Conservation (phyloP, 495 filamentous ascomycete genomes). For the Beverwykella pulmonaria region DNA sequence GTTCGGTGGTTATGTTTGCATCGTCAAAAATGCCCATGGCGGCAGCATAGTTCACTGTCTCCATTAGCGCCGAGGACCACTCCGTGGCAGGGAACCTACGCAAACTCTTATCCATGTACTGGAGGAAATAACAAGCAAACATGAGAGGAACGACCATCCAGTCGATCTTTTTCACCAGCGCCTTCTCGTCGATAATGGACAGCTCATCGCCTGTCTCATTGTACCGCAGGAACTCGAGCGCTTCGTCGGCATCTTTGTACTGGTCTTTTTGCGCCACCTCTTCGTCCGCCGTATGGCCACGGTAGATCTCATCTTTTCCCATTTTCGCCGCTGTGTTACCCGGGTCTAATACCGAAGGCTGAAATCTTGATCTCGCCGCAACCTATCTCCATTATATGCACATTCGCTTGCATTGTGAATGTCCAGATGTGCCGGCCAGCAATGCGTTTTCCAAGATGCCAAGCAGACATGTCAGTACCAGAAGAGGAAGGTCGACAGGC, state of each 20-base stretch:
- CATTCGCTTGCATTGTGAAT: not conserved
- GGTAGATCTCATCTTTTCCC: constrained; percentile 10
- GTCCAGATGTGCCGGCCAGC: not conserved
- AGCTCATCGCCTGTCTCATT: constrained; percentile 19
- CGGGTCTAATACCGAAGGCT: not conserved
- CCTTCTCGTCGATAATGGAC: constrained; percentile 28
- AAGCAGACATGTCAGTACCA: not conserved
- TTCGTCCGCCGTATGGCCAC: not conserved
- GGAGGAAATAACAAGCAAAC: constrained; percentile 37
- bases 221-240: constrained; percentile 33
- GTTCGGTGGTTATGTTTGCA: constrained; percentile 52
- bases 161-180: constrained; percentile 34
- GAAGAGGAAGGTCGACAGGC: not conserved
- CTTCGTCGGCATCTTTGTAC: constrained; percentile 30
- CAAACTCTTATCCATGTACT: constrained; percentile 40
- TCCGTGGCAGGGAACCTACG: constrained; percentile 10
- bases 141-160: constrained; percentile 39
- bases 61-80: not conserved
- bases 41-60: constrained; percentile 18
- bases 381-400: not conserved
- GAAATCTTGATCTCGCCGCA: too few species aligned
- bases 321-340: not conserved
- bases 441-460: not conserved
- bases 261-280: not conserved
- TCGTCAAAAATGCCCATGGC: constrained; percentile 51